Conservation (phyloP, 495 filamentous ascomycete genomes). For the Astrothelium macrocarpum region DNA sequence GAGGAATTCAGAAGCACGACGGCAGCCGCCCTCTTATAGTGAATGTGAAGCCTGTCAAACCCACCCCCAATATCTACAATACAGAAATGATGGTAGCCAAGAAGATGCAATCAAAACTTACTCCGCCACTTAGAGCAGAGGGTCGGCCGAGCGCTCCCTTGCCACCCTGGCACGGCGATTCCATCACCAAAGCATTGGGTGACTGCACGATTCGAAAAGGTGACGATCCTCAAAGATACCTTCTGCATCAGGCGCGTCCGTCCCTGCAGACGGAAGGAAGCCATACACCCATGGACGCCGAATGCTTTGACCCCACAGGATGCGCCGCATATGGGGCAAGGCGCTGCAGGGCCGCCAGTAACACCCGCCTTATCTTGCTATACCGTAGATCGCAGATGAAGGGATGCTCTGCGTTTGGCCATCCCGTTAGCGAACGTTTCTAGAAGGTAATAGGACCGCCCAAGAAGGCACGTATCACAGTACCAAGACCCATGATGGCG, state of each 20-base stretch:
- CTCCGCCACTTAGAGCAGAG: conserved; percentile 4
- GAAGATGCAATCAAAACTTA: conserved; percentile 3
- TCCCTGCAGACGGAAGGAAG: conserved; percentile 5
- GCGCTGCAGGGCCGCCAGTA: not conserved
- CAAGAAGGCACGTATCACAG: not conserved
- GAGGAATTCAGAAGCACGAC: not conserved
- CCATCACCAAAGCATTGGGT: not conserved
- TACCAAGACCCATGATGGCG: not conserved
- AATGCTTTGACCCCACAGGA: conserved; percentile 4
- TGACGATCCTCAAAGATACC: conserved; percentile 4
- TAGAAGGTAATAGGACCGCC: not conserved
- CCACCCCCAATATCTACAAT: not conserved
- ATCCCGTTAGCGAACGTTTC: not conserved
- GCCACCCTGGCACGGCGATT: not conserved
- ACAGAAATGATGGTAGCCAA: not conserved
- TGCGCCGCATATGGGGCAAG: not conserved
- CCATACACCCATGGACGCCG: not conserved
- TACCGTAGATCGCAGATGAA: conserved; percentile 3
- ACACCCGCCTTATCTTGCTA: not conserved
- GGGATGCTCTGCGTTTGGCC: not conserved
- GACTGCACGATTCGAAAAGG: not conserved
- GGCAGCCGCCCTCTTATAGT: conserved; percentile 3
- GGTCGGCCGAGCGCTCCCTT: conserved; percentile 1
- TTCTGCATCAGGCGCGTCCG: conserved; percentile 1
- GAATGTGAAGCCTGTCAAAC: conserved; percentile 5